A percentile compares a stretch with the other conserved stretches of the same genome.
These are phyloP conservation scores for Pythium phragmitis DNA, from an alignment of 352 stramenopile genomes.

Conservation along the genomic window DNA sequence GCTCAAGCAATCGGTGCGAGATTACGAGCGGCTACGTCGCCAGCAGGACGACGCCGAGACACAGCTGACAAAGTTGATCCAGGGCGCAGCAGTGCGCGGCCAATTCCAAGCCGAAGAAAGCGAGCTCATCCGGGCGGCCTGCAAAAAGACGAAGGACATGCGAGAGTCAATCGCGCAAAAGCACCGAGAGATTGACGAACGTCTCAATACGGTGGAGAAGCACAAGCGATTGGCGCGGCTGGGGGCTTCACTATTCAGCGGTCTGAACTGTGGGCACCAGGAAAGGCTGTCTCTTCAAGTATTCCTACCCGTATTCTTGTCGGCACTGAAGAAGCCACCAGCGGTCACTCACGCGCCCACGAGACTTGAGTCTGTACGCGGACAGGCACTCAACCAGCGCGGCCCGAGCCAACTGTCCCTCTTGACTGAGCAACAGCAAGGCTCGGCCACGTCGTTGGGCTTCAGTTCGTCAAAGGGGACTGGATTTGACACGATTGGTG, in stretches of 20 bases:
- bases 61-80: slow-evolving; percentile 40
- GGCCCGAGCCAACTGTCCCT: neutral
- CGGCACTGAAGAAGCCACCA: slow-evolving; percentile 14
- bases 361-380: neutral
- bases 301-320: slow-evolving; percentile 34
- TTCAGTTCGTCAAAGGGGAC: neutral
- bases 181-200: slow-evolving; percentile 18
- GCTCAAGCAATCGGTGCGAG: slow-evolving; percentile 35
- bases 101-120: slow-evolving; percentile 50
- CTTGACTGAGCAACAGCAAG: slow-evolving; percentile 9
- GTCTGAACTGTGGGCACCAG: slow-evolving; percentile 30
- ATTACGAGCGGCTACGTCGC: slow-evolving; percentile 26
- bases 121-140: slow-evolving; percentile 29
- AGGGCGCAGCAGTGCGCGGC: slow-evolving; percentile 39
- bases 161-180: slow-evolving; percentile 20
- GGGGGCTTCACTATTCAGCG: slow-evolving; percentile 43
- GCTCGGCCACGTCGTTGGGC: slow-evolving; percentile 1
- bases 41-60: slow-evolving; percentile 25
- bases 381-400: neutral
- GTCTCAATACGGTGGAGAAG: slow-evolving; percentile 21
- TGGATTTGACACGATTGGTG: slow-evolving; percentile 22
- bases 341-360: neutral
- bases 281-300: slow-evolving; percentile 11
- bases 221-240: slow-evolving; percentile 28
- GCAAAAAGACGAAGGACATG: slow-evolving; percentile 31